Conservation (phyloP, 331 rosid species). For the Malus hybrid region DNA sequence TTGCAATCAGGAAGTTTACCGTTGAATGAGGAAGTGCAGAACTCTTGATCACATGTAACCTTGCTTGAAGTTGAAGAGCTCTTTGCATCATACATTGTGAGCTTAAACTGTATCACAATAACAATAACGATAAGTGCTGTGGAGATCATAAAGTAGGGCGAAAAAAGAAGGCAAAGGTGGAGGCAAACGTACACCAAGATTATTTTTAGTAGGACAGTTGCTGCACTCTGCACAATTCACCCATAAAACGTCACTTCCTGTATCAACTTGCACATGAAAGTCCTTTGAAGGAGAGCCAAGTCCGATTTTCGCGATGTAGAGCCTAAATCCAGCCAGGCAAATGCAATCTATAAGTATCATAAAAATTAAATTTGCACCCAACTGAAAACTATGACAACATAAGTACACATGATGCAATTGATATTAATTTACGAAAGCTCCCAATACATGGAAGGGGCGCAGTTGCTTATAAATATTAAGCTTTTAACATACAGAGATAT, state of each 20-base stretch:
- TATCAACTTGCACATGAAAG: constrained; percentile 83
- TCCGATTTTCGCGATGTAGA: constrained; percentile 69
- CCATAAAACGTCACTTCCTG: constrained; percentile 96
- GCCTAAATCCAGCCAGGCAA: constrained; percentile 35
- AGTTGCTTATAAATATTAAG: not conserved
- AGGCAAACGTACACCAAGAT: constrained; percentile 55
- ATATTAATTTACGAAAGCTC: not conserved
- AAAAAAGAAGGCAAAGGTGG: not conserved
- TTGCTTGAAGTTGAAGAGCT: constrained; percentile 41
- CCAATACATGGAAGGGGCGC: not conserved
- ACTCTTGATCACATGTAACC: constrained; percentile 54
- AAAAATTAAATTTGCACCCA: not conserved
- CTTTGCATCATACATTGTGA: constrained; percentile 53
- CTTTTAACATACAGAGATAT: not conserved
- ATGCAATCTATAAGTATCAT: not conserved
- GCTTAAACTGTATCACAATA: constrained; percentile 49
- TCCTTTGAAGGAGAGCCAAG: constrained; percentile 74
- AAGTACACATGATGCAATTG: not conserved
- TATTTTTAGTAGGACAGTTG: constrained; percentile 61
- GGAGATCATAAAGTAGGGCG: not conserved
- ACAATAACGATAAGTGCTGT: not conserved
- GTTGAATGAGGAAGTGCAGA: constrained; percentile 49
- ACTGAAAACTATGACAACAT: not conserved
- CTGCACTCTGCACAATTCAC: constrained; percentile 66
- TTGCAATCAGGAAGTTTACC: constrained; percentile 54